Conservation (phyloP, 78 protist species). For the Paratrimastix pyriformis region DNA sequence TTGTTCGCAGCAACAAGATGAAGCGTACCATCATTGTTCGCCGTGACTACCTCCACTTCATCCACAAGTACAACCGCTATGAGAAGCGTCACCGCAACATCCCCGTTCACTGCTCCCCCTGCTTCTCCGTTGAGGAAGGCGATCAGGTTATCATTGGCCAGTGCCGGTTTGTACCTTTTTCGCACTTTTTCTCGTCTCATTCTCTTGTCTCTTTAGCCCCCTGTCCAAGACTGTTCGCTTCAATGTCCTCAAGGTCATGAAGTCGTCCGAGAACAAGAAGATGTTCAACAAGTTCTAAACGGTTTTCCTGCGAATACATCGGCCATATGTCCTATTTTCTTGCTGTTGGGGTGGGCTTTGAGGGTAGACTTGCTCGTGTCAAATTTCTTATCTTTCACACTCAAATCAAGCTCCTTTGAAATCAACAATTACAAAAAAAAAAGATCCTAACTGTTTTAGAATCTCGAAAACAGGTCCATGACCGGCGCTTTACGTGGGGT, state of each 20-base stretch:
- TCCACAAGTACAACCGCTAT: conserved; percentile 95
- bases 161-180: conserved; percentile 43
- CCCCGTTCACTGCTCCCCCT: conserved; percentile 94
- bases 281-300: neutral
- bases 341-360: no score
- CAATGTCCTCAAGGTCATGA: conserved; percentile 84
- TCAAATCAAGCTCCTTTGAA: no score
- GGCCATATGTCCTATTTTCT: neutral
- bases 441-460: no score
- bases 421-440: no score
- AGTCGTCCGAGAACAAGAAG: conserved; percentile 8
- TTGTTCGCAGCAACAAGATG: conserved; percentile 72
- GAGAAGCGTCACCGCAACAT: conserved; percentile 98
- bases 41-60: conserved; percentile 97
- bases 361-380: no score
- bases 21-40: conserved; percentile 77
- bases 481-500: no score
- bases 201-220: conserved; percentile 44
- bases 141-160: conserved; percentile 84
- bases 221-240: conserved; percentile 95
- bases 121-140: conserved; percentile 83
- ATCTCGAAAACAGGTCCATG: no score
- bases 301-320: neutral
- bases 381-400: no score
- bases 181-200: no score